Conservation (phyloP, 2,329 filamentous ascomycete species). For the Talaromyces sp. region DNA sequence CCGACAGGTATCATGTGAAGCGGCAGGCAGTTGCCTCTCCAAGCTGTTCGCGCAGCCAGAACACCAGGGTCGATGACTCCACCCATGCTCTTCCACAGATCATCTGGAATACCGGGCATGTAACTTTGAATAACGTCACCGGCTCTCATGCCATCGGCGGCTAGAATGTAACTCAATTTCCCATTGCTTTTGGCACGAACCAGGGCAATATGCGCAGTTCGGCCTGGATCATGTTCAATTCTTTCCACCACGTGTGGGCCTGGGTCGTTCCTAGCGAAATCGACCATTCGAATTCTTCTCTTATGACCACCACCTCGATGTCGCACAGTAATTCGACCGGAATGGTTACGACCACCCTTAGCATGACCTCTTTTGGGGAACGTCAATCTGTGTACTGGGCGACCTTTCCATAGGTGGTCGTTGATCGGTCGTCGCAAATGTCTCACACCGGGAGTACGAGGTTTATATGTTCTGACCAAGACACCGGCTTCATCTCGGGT, state of each 20-base stretch:
- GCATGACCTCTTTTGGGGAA: constrained; percentile 88
- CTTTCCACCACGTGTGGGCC: constrained; percentile 86
- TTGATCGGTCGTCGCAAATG: constrained; percentile 91
- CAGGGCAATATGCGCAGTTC: constrained; percentile 88
- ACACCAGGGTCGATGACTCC: constrained; percentile 92
- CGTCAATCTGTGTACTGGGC: constrained; percentile 76
- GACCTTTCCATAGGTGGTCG: constrained; percentile 93
- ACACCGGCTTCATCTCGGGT: constrained; percentile 40
- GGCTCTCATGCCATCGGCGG: constrained; percentile 87
- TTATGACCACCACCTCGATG: constrained; percentile 92
- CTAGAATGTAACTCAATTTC: constrained; percentile 83
- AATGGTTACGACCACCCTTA: constrained; percentile 88
- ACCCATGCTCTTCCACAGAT: constrained; percentile 87
- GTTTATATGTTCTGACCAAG: constrained; percentile 80
- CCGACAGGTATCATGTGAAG: constrained; percentile 94
- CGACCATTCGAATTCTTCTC: constrained; percentile 84
- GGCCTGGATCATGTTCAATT: constrained; percentile 92
- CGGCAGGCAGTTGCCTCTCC: constrained; percentile 90
- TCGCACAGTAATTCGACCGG: constrained; percentile 78
- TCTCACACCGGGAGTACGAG: constrained; percentile 84
- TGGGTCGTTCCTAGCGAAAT: constrained; percentile 74
- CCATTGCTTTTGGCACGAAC: constrained; percentile 70
- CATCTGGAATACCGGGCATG: constrained; percentile 78
- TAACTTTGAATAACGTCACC: constrained; percentile 93
- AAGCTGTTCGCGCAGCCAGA: constrained; percentile 87